Conservation (phyloP, 768 basidiomycete genomes). For the Tricholomella constricta region DNA sequence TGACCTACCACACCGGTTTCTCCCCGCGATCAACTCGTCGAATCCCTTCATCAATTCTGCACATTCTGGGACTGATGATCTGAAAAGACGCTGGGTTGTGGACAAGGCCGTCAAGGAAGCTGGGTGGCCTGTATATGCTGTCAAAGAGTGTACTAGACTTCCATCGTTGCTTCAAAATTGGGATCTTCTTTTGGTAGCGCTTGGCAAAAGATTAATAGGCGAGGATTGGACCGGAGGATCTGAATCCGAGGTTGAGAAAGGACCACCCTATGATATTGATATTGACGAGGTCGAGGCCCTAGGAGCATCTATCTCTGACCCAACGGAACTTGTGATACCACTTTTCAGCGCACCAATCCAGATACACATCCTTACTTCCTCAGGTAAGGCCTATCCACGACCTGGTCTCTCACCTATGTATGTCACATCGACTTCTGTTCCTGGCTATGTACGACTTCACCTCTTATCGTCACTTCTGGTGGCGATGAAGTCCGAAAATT, state of each 20-base stretch:
- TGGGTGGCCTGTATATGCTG: conserved; percentile 75
- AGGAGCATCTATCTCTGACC: conserved; percentile 50
- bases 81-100: conserved; percentile 78
- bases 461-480: conserved; percentile 68
- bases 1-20: conserved; percentile 76
- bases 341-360: conserved; percentile 64
- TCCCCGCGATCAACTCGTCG: conserved; percentile 65
- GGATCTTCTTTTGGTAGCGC: conserved; percentile 53
- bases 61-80: conserved; percentile 60
- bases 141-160: conserved; percentile 55
- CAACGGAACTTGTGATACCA: conserved; percentile 57
- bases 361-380: conserved; percentile 65
- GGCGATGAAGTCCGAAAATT: conserved; percentile 52
- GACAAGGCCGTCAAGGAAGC: conserved; percentile 82
- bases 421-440: conserved; percentile 64
- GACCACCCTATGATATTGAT: conserved; percentile 35
- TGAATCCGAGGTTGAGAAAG: conserved; percentile 3
- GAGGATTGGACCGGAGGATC: conserved; percentile 25
- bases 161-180: conserved; percentile 44
- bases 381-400: conserved; percentile 43
- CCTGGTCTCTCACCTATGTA: conserved; percentile 69
- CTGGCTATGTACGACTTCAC: conserved; percentile 84
- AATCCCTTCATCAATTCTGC: conserved; percentile 67
- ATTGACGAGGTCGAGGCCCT: conserved; percentile 55
- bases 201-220: conserved; percentile 60